A percentile compares a stretch with the other conserved stretches of the same genome.
Conservation (phyloP, 1,139 yeast species). For the Kurtzmaniella quercitrusa region DNA sequence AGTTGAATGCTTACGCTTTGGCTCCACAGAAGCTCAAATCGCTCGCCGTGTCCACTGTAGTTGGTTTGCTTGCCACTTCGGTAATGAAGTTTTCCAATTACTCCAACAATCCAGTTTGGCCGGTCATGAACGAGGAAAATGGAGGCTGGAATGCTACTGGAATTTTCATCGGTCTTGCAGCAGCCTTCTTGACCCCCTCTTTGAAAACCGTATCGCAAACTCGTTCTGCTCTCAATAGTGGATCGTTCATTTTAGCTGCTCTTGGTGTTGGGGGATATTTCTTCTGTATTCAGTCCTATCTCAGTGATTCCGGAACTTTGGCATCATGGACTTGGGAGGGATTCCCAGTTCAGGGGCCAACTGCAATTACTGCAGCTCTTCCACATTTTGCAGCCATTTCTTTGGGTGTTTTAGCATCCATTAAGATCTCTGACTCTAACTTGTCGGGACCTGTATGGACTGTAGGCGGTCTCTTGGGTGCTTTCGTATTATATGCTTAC, state of each 20-base stretch:
- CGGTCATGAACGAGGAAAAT: conserved; percentile 78
- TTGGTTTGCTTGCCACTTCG: conserved; percentile 73
- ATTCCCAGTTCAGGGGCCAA: conserved; percentile 80
- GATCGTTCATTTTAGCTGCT: conserved; percentile 48
- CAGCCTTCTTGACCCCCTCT: conserved; percentile 51
- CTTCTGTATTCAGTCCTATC: conserved; percentile 67
- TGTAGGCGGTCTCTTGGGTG: conserved; percentile 47
- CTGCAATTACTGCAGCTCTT: conserved; percentile 85
- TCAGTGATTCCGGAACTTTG: conserved; percentile 80
- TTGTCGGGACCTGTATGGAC: conserved; percentile 25
- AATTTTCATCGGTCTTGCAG: conserved; percentile 57
- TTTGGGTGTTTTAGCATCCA: conserved; percentile 44
- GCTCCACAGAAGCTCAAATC: conserved; percentile 43
- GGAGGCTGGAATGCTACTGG: conserved; percentile 86
- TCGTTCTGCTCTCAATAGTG: conserved; percentile 19
- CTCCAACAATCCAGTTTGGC: conserved; percentile 95
- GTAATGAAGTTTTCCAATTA: conserved; percentile 70
- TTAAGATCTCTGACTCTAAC: conserved; percentile 15
- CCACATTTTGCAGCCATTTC: conserved; percentile 58
- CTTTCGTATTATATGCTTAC: conserved; percentile 43
- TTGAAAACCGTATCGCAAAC: conserved; percentile 6
- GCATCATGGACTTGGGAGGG: conserved; percentile 96
- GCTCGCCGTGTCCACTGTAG: conserved; percentile 57
- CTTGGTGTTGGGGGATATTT: conserved; percentile 75
- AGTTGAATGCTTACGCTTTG: conserved; percentile 39